A percentile compares a stretch with the other conserved stretches of the same genome.
These are phyloP conservation scores for Oldenlandia corymbosa DNA, from an alignment of 257 asterid genomes.

Conservation along the genomic window DNA sequence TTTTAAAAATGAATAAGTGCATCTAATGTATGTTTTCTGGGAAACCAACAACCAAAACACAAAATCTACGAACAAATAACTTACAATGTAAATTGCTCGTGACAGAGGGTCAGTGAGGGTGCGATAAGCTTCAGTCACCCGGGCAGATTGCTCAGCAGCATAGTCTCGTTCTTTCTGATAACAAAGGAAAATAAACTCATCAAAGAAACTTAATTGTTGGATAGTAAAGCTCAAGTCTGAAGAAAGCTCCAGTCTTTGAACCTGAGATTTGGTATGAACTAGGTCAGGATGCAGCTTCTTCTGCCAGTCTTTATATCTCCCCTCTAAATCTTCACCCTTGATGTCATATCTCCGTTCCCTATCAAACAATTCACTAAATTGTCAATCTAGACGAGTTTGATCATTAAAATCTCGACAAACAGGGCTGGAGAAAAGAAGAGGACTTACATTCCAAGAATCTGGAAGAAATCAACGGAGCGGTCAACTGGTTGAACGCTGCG, in stretches of 20 bases:
- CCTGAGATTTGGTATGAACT: constrained; percentile 88
- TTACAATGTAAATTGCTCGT: constrained; percentile 79
- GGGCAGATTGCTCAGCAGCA: constrained; percentile 95
- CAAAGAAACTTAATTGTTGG: neutral
- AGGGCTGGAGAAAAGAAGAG: neutral
- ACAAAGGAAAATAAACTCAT: constrained; percentile 17
- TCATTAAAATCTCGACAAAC: neutral
- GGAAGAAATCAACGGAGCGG: constrained; percentile 66
- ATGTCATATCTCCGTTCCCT: constrained; percentile 61
- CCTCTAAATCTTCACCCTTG: constrained; percentile 56
- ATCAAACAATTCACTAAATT: constrained; percentile 6
- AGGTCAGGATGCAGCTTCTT: constrained; percentile 97
- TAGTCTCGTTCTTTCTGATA: constrained; percentile 73
- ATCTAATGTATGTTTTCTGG: neutral
- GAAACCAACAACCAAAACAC: neutral
- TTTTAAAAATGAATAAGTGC: constrained; percentile 8
- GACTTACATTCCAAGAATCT: constrained; percentile 72
- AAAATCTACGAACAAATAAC: constrained; percentile 16
- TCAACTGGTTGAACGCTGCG: constrained; percentile 72
- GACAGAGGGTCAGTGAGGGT: constrained; percentile 69
- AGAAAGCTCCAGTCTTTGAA: constrained; percentile 5
- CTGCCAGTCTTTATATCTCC: constrained; percentile 90
- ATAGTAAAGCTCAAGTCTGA: neutral
- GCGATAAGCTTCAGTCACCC: constrained; percentile 81
- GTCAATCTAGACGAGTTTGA: neutral